Percentiles rank a stretch among this genome's conserved stretches.
Conservation (phyloP, 805 yeast species). For the Yarrowia hollandica region DNA sequence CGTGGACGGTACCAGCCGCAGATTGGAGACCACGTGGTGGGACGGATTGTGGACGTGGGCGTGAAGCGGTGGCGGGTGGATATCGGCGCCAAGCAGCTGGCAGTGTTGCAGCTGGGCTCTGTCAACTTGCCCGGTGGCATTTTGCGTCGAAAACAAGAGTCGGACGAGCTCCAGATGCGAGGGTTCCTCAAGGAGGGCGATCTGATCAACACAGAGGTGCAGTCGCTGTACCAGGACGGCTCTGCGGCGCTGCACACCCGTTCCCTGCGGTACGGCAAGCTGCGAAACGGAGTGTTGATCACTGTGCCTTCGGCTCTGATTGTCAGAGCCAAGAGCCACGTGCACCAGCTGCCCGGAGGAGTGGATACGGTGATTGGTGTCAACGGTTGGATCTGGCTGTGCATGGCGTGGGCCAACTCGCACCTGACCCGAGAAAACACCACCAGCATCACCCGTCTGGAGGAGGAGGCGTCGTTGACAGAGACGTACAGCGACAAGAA, state of each 20-base stretch:
- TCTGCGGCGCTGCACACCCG: constrained; percentile 93
- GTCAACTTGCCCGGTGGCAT: constrained; percentile 98
- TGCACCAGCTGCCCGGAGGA: constrained; percentile 89
- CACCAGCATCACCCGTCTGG: constrained; percentile 76
- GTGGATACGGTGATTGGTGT: constrained; percentile 89
- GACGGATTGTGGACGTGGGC: constrained; percentile 91
- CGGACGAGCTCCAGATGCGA: constrained; percentile 96
- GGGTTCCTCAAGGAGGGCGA: constrained; percentile 93
- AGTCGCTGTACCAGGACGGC: constrained; percentile 83
- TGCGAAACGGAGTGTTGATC: constrained; percentile 84
- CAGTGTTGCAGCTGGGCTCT: constrained; percentile 88
- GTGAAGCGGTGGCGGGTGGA: constrained; percentile 95
- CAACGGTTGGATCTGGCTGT: constrained; percentile 90
- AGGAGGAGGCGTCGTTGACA: constrained; percentile 77
- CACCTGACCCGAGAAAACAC: constrained; percentile 33
- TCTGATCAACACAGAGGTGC: constrained; percentile 92
- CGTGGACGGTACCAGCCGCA: constrained; percentile 89
- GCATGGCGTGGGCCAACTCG: constrained; percentile 35
- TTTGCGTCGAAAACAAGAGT: constrained; percentile 86
- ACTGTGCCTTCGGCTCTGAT: constrained; percentile 80
- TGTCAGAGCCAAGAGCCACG: constrained; percentile 82
- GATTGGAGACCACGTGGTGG: constrained; percentile 94
- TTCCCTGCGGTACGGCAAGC: constrained; percentile 90
- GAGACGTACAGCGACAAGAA: constrained; percentile 91
- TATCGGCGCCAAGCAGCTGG: constrained; percentile 92